These are phyloP conservation scores for Penicillium manginii DNA, from an alignment of 495 filamentous ascomycete genomes.

Conservation along the genomic window DNA sequence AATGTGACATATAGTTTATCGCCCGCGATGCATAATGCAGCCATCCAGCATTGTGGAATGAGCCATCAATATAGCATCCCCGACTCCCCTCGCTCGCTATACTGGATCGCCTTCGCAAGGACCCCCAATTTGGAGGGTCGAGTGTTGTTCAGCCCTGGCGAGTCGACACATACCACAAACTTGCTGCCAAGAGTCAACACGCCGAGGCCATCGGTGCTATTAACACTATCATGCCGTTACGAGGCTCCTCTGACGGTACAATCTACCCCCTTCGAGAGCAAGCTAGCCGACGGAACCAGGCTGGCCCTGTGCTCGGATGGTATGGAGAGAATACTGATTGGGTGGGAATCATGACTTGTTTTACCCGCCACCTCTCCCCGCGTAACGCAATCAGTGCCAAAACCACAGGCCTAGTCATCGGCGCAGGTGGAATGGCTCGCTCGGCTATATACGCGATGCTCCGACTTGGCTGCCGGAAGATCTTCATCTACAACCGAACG, in stretches of 20 bases:
- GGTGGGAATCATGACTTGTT: constrained; percentile 72
- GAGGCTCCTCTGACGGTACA: constrained; percentile 61
- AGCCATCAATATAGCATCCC: constrained; percentile 70
- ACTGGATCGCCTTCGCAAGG: constrained; percentile 63
- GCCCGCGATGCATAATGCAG: constrained; percentile 79
- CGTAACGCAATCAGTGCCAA: constrained; percentile 73
- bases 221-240: constrained; percentile 79
- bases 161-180: constrained; percentile 67
- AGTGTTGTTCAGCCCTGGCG: constrained; percentile 78
- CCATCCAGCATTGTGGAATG: constrained; percentile 72
- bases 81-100: constrained; percentile 65
- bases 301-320: constrained; percentile 66
- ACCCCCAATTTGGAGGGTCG: constrained; percentile 72
- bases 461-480: constrained; percentile 74
- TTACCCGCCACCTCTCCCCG: constrained; percentile 76
- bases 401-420: constrained; percentile 73
- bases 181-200: constrained; percentile 72
- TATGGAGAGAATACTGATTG: constrained; percentile 89
- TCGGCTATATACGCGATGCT: constrained; percentile 81
- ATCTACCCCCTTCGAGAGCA: constrained; percentile 67
- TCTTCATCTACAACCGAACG: constrained; percentile 81
- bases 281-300: constrained; percentile 65
- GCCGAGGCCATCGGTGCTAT: constrained; percentile 81
- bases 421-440: constrained; percentile 81
- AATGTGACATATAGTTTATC: constrained; percentile 76